These are phyloP conservation scores for Beta corolliflora DNA, from an alignment of 179 eudicot genomes.

Conservation along the genomic window DNA sequence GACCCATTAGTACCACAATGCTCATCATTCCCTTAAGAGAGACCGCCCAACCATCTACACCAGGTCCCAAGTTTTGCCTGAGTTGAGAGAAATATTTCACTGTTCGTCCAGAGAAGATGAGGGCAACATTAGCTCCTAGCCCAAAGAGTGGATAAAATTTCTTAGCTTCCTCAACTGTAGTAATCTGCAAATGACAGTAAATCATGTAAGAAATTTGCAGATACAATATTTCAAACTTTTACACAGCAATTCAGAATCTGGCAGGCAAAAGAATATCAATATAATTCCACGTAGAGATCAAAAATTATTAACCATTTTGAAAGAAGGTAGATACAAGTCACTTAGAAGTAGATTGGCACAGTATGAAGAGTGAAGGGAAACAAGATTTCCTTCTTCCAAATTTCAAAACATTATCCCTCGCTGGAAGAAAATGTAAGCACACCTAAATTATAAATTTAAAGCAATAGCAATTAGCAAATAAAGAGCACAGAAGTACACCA, in stretches of 20 bases:
- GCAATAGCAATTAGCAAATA: too few relatives aligned
- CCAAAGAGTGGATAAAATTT: slow-evolving; percentile 93
- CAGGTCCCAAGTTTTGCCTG: slow-evolving; percentile 81
- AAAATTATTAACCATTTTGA: too few relatives aligned
- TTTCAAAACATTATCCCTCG: neutral
- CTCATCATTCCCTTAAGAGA: slow-evolving; percentile 97
- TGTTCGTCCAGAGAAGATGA: slow-evolving; percentile 95
- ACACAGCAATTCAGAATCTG: neutral
- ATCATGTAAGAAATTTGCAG: slow-evolving; percentile 13
- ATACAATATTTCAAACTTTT: neutral
- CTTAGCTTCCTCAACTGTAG: slow-evolving; percentile 95
- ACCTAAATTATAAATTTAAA: too few relatives aligned
- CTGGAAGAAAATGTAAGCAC: neutral
- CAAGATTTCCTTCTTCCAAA: neutral
- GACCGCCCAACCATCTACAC: slow-evolving; percentile 98
- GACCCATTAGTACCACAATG: slow-evolving; percentile 87
- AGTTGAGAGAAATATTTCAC: slow-evolving; percentile 91
- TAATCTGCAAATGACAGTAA: slow-evolving; percentile 57
- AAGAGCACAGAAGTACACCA: neutral
- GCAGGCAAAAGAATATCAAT: neutral
- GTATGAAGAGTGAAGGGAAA: neutral
- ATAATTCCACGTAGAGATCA: too few relatives aligned
- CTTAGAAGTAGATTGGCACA: neutral
- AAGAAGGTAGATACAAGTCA: too few relatives aligned
- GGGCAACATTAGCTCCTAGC: slow-evolving; percentile 97